These are phyloP conservation scores for Huntiella bhutanensis DNA, from an alignment of 2,329 filamentous ascomycete genomes.

Conservation along the genomic window DNA sequence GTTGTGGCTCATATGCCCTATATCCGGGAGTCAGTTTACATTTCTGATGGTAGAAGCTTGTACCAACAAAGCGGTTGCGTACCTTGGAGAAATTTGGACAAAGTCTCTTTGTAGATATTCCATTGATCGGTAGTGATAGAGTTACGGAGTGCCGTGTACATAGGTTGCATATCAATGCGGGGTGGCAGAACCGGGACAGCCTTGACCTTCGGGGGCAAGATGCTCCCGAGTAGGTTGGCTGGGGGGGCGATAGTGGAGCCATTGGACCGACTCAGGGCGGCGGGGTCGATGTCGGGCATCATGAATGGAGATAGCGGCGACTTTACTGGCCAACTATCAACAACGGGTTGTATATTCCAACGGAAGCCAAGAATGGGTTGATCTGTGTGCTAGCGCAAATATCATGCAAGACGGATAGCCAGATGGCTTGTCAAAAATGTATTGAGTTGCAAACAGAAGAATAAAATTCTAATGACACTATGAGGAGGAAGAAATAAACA, in stretches of 20 bases:
- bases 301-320: constrained; percentile 10
- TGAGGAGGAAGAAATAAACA: too few relatives aligned
- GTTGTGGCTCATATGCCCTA: constrained; percentile 9
- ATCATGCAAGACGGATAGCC: too few relatives aligned
- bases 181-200: constrained; percentile 43
- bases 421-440: too few relatives aligned
- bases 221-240: constrained; percentile 12
- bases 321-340: too few relatives aligned
- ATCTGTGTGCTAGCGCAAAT: too few relatives aligned
- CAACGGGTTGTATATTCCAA: too few relatives aligned
- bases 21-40: neutral
- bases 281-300: constrained; percentile 55
- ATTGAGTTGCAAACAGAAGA: too few relatives aligned
- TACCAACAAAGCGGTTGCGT: constrained; percentile 5
- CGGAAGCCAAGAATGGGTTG: too few relatives aligned
- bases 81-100: constrained; percentile 45
- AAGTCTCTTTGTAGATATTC: constrained; percentile 43
- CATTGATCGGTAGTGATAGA: constrained; percentile 43
- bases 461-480: too few relatives aligned
- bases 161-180: constrained; percentile 47
- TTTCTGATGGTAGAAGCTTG: neutral
- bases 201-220: constrained; percentile 29
- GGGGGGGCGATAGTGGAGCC: constrained; percentile 34
- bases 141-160: constrained; percentile 42
- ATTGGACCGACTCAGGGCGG: constrained; percentile 44